A percentile compares a stretch with the other conserved stretches of the same genome.
Evolutionary conservation across 2,329 filamentous ascomycete species (phyloP).

Genomic region (Ceratocystis albifundus): DNA sequence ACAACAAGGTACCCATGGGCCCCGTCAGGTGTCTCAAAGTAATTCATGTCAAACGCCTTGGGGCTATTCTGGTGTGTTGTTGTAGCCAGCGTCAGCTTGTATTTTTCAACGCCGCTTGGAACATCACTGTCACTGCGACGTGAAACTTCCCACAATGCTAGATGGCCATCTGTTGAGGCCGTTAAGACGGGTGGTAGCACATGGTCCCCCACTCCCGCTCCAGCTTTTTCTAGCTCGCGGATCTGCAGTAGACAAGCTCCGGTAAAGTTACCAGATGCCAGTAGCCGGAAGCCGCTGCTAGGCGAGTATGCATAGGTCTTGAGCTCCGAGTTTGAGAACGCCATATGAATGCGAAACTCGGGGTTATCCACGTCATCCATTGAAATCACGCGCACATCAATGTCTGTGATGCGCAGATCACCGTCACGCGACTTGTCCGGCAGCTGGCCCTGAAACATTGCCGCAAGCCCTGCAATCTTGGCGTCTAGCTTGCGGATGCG

Average conservation of each 20-base stretch:
- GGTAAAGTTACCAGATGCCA: constrained; percentile 50
- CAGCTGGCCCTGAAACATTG: constrained; percentile 46
- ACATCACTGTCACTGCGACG: background rate
- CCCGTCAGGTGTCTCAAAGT: constrained; percentile 56
- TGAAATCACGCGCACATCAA: constrained; percentile 44
- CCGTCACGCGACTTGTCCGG: constrained; percentile 40
- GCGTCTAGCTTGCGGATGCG: constrained; percentile 45
- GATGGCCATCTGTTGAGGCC: constrained; percentile 68
- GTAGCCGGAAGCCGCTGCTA: constrained; percentile 35
- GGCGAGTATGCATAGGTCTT: constrained; percentile 45
- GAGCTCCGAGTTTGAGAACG: constrained; percentile 72
- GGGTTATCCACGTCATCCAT: constrained; percentile 25
- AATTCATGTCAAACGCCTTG: constrained; percentile 49
- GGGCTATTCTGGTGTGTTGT: constrained; percentile 70
- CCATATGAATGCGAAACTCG: constrained; percentile 53
- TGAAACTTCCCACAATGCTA: constrained; percentile 46
- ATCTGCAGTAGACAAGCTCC: constrained; percentile 65
- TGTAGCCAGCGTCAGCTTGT: constrained; percentile 29
- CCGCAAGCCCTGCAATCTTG: constrained; percentile 39
- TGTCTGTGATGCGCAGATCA: constrained; percentile 72
- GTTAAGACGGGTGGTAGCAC: constrained; percentile 41
- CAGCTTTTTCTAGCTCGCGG: constrained; percentile 32
- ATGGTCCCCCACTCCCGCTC: constrained; percentile 21
- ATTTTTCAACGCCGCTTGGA: constrained; percentile 23
- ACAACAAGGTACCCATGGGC: constrained; percentile 46